Evolutionary conservation across 441 rosid species (phyloP), one percentile per base, ranked within the genome.

Genomic region (Syzygium syzygioides): DNA sequence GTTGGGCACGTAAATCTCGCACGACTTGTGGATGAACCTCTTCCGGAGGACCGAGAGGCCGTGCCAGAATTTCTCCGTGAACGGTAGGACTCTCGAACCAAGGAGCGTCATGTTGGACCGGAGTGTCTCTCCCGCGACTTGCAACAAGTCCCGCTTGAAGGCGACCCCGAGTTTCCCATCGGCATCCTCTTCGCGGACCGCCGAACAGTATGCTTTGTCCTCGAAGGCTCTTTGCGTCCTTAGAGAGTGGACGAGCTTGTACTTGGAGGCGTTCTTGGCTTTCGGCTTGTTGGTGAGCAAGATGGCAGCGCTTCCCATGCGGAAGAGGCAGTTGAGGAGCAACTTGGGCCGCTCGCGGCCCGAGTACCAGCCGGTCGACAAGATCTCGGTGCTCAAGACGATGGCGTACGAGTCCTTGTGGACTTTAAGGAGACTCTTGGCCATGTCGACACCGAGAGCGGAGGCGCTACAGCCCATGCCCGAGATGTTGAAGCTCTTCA

Each of bases 381-480:
- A 60, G 62, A 94, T 92, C 91, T 94, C 96, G 12, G 95, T 92
- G 93, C 96, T 94, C 23, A 94, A 89, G 90, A 94, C 86, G 53
- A 94, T 55, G 32, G 94, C 95, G 19, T 92, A 54, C 13, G 89
- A 90, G 83, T 91, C 92, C 55, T 79, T 92, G 66, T 91, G 91
- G 41, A 89, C 88, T 79, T 89, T 90, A 54, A 94, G 89, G 71
- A 94, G 93, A 41, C 56, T 91, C 41, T 87, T 88, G 52, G 94
- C 96, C 88, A 94, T 64, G 54, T 94, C 94, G 59, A 94, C 88
- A 76, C 83, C 90, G 10, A 93, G 86, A 20, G 91, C 91, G 6
- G 95, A 89, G 37, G 94, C 96, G 85, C 95, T 92, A 89, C 96
- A 94, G 4, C 95, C 95, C 96, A 94, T 94, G 25, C 96, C 96